Evolutionary conservation across 345 rosid genomes (phyloP), one percentile per base, ranked within the genome.

Genomic region (Cochlearia excelsa): DNA sequence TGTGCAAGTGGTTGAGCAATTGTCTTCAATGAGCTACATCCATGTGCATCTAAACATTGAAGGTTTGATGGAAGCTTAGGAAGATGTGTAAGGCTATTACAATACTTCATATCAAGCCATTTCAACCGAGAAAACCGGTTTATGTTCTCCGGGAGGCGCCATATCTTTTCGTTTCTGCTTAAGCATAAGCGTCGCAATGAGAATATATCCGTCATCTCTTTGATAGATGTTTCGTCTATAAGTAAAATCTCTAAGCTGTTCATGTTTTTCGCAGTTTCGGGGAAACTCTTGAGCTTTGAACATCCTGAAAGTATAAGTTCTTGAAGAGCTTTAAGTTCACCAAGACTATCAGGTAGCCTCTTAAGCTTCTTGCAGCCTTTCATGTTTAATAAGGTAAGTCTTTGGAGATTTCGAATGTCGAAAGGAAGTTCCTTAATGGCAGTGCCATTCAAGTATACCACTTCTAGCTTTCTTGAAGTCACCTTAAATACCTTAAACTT

Each of bases 41-140:
- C 43, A 39, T 9, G n/a, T 29, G n/a, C 63, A 40, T 66, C 57
- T 40, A 66, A 48, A 2, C 49, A 56, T 16, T 66, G 48, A 46
- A 66, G 57, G 26, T 33, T 56, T 55, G 63, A 42, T 55, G 70
- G 70, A 66, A 66, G 63, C 56, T 46, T 2, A 9, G 70, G 51
- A 56, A 66, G 8, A 47, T 38, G n/a, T 39, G 41, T 56, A 31
- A 66, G 63, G 1, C 4, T 66, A 3, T 29, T 40, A 31, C 70
- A 66, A 1, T 56, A 7, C 63, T 66, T 66, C 57, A 66, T 5
- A 39, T 66, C 57, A 66, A 66, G 70, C 33, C 56, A 66, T 9
- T 56, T 3, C 2, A 66, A 50, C 1, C 5, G 31, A 39, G n/a
- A 4, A 29, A 3, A 16, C 7, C 9, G 4, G 4, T 4, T 46